These are phyloP conservation scores for Aspergillus mulundensis DNA, from an alignment of 495 filamentous ascomycete species.

Conservation along the genomic window DNA sequence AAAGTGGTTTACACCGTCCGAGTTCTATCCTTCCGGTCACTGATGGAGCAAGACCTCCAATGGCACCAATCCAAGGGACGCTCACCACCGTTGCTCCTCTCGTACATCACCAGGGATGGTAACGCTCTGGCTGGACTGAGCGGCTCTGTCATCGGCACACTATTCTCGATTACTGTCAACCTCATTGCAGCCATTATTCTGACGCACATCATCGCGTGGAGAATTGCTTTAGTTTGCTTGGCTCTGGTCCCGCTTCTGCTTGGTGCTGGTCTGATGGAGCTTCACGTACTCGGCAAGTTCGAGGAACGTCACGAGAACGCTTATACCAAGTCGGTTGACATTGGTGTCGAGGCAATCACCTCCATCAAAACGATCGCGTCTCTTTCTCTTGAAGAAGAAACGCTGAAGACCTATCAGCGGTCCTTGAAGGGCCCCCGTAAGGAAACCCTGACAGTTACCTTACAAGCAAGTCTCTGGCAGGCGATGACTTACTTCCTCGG, in stretches of 20 bases:
- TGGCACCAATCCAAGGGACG: slow-evolving; percentile 52
- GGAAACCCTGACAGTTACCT: slow-evolving; percentile 44
- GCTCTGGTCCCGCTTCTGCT: slow-evolving; percentile 42
- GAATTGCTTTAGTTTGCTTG: slow-evolving; percentile 38
- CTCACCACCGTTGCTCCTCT: slow-evolving; percentile 42
- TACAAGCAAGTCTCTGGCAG: slow-evolving; percentile 49
- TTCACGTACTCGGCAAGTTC: slow-evolving; percentile 49
- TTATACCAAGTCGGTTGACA: slow-evolving; percentile 47
- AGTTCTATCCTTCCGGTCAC: slow-evolving; percentile 46
- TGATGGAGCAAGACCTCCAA: slow-evolving; percentile 51
- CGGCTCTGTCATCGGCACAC: slow-evolving; percentile 40
- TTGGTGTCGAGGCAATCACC: slow-evolving; percentile 47
- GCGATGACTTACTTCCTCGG: slow-evolving; percentile 51
- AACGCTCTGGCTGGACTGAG: slow-evolving; percentile 46
- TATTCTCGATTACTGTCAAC: slow-evolving; percentile 45
- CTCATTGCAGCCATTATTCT: slow-evolving; percentile 42
- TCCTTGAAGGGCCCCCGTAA: slow-evolving; percentile 40
- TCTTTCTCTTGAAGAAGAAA: slow-evolving; percentile 40
- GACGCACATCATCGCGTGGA: slow-evolving; percentile 43
- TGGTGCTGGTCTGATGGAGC: slow-evolving; percentile 47
- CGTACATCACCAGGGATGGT: slow-evolving; percentile 49
- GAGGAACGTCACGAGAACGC: slow-evolving; percentile 56
- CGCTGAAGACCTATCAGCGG: slow-evolving; percentile 29
- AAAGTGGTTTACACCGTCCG: slow-evolving; percentile 48
- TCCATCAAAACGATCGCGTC: slow-evolving; percentile 54